Evolutionary conservation across 2,329 filamentous ascomycete species (phyloP), one percentile per base, ranked within the genome.

Genomic region (Phialophora chinensis): DNA sequence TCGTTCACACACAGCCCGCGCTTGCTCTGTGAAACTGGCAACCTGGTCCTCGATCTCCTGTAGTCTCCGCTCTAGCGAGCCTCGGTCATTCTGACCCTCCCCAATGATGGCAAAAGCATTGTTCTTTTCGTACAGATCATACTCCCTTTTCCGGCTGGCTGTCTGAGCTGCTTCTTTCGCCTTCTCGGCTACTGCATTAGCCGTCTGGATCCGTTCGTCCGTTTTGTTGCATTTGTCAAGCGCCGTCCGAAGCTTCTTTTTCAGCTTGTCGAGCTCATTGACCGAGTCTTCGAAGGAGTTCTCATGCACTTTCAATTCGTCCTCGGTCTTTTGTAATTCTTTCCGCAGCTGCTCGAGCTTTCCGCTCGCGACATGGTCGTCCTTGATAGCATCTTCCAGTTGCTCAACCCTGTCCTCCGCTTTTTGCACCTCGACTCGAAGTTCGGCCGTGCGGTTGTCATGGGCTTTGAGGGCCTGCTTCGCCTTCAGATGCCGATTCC

Each of bases 381-480:
- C 80, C 23, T 87, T 85, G 52, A 88, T 80, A 12, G 85, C 89
- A 66, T 91, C 83, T 68, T 92, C 88, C 47, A 96, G 82, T 53
- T 87, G 86, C 62, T 87, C 85, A 35, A 90, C 82, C 6, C 82
- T 80, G 60, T 89, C 87, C 60, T 90, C 85, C 6, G 88, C 85
- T 60, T 81, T 78, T 67, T 92, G 88, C 38, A 85, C 75, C 2
- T 83, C 79, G 47, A 86, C 77, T 66, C 85, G 84, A 17, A 92
- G 77, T n/a, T 80, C 76, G 54, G 78, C 77, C 38, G 78, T 75
- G 27, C 76, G 75, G 49, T 78, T 81, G 44, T 82, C 80, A 71
- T 90, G 85, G 29, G 81, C 80, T 14, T 76, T 75, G 17, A 88
- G 72, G 3, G 81, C 80, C 49, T 83, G 76, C 49, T 80, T 81